Evolutionary conservation across 345 rosid species (phyloP).

Genomic region (Citrus hindsii): DNA sequence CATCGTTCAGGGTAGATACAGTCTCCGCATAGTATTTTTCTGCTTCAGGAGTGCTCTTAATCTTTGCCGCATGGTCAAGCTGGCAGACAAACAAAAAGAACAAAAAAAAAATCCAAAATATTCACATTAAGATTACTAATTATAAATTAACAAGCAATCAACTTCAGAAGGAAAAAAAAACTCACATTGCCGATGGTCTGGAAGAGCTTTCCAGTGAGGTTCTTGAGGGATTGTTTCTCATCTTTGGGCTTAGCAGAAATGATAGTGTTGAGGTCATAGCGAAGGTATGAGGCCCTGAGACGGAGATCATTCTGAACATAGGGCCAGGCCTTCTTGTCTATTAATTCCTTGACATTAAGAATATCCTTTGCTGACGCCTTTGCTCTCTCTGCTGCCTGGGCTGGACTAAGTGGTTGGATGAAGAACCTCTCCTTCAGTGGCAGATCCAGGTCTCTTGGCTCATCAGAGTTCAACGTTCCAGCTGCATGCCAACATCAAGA

Average conservation of each 20-base stretch:
- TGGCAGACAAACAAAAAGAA: conserved; percentile 17
- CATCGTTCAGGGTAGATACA: conserved; percentile 68
- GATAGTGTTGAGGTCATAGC: conserved; percentile 85
- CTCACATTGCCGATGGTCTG: conserved; percentile 57
- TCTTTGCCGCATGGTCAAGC: conserved; percentile 94
- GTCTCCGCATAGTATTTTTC: conserved; percentile 85
- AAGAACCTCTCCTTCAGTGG: conserved; percentile 63
- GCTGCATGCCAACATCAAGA: conserved; percentile 46
- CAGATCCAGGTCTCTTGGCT: conserved; percentile 64
- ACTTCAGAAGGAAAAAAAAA: background rate
- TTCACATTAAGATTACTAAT: background rate
- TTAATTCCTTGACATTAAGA: conserved; percentile 58
- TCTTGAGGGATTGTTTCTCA: conserved; percentile 63
- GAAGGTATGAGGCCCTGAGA: conserved; percentile 64
- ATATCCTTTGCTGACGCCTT: conserved; percentile 89
- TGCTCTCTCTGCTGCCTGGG: conserved; percentile 69
- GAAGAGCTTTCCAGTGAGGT: conserved; percentile 73
- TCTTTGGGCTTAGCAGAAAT: conserved; percentile 71
- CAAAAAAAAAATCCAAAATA: background rate
- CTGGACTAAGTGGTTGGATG: conserved; percentile 63
- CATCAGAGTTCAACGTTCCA: conserved; percentile 84
- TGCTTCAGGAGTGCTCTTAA: conserved; percentile 72
- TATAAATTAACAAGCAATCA: background rate
- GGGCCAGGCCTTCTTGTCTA: conserved; percentile 94
- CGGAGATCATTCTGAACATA: conserved; percentile 89